phyloP scores from a whole-genome alignment of 139 green algal species.

The Chlorella ohadii region DNA sequence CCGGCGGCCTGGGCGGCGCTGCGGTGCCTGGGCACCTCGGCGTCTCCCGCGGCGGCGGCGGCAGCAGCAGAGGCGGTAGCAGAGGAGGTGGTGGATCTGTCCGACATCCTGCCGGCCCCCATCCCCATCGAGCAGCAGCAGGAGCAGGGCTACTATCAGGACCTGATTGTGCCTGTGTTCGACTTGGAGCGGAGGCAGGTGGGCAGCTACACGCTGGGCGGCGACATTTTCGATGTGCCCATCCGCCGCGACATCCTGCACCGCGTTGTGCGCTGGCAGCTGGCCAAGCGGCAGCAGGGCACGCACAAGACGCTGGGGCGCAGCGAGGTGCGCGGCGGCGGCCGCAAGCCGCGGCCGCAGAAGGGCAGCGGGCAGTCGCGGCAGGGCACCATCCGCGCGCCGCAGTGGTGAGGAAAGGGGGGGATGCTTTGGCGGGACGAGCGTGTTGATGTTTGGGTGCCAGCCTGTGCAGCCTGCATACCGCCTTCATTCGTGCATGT shows the following conservation, averaged over 20 bases:
- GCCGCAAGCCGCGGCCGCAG: conserved; percentile 69
- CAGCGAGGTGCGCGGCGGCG: conserved; percentile 74
- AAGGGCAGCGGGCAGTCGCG: conserved; percentile 75
- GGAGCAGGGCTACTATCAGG: conserved; percentile 23
- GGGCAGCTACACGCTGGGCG: conserved; percentile 49
- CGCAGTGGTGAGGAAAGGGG: conserved; percentile 56
- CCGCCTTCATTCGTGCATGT: too few species aligned
- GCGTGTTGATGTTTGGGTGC: too few species aligned
- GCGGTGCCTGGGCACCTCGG: neutral
- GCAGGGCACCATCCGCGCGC: conserved; percentile 68
- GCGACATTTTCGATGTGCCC: conserved; percentile 69
- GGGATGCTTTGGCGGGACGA: neutral
- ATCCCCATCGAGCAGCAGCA: conserved; percentile 28
- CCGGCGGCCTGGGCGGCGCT: neutral
- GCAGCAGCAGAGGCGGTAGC: conserved; percentile 19
- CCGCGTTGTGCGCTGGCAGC: conserved; percentile 88
- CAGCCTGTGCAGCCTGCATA: too few species aligned
- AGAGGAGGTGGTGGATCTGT: neutral
- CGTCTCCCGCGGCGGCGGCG: neutral
- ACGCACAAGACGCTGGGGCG: conserved; percentile 86
- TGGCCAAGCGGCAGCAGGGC: conserved; percentile 87
- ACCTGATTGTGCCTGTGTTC: conserved; percentile 36
- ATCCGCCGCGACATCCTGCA: conserved; percentile 91
- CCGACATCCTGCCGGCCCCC: neutral
- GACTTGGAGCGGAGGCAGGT: conserved; percentile 30